A percentile compares a stretch with the other conserved stretches of the same genome.
phyloP scores from a whole-genome alignment of 805 yeast species.

The Peterozyma xylosa region DNA sequence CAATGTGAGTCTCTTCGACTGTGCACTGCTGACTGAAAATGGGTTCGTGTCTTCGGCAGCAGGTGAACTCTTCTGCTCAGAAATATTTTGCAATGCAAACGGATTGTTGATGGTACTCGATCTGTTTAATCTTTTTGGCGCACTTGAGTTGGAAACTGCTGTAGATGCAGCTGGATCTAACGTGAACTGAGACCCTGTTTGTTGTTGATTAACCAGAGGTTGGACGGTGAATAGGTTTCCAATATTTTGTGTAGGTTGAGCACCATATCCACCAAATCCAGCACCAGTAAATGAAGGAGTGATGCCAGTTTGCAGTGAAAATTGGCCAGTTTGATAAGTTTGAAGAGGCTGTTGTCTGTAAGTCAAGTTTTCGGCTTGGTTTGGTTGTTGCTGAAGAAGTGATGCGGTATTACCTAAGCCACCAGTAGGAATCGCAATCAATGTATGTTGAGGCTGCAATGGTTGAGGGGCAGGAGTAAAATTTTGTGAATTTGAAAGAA shows the following conservation, averaged over 20 bases:
- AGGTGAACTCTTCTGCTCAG: constrained; percentile 10
- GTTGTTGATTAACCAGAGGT: constrained; percentile 2
- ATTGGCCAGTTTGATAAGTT: constrained; percentile 10
- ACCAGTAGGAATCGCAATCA: constrained; percentile 13
- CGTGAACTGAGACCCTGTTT: constrained; percentile 3
- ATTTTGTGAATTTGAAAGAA: constrained; percentile 9
- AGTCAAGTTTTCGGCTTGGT: not conserved
- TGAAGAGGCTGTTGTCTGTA: constrained; percentile 1
- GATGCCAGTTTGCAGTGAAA: constrained; percentile 13
- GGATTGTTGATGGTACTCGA: constrained; percentile 26
- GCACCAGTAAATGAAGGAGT: constrained; percentile 37
- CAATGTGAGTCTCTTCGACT: constrained; percentile 2
- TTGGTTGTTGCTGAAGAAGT: not conserved
- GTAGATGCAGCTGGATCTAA: not conserved
- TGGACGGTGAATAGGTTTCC: constrained; percentile 12
- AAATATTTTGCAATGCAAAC: constrained; percentile 23
- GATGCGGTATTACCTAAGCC: constrained; percentile 7
- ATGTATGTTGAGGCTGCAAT: constrained; percentile 7
- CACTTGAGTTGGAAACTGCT: too few relatives aligned
- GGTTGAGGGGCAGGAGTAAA: constrained; percentile 1
- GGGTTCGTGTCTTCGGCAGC: constrained; percentile 12
- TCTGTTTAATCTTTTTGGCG: not conserved
- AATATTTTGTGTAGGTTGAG: constrained; percentile 12
- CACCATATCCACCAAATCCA: constrained; percentile 44
- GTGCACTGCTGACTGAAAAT: constrained; percentile 1